These are phyloP conservation scores for Silene conica DNA, from an alignment of 148 eudicot species.

Conservation along the genomic window DNA sequence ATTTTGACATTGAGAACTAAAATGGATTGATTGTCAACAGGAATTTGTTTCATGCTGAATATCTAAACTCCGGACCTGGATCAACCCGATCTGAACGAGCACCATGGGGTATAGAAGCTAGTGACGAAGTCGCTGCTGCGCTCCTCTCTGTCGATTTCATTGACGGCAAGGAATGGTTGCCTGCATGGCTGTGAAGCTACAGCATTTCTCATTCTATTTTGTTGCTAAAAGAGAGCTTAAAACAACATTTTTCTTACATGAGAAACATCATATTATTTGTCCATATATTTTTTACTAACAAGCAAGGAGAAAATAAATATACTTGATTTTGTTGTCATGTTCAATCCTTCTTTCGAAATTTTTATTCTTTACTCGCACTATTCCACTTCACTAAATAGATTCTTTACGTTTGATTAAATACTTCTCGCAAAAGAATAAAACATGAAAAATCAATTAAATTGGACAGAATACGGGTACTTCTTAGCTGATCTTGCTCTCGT, in stretches of 20 bases:
- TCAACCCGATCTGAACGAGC: conserved; percentile 38
- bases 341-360: no score
- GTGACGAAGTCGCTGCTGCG: conserved; percentile 45
- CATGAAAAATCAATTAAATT: no score
- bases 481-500: no score
- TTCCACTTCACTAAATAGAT: no score
- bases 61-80: conserved; percentile 71
- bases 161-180: conserved; percentile 71
- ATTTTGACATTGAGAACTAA: background rate
- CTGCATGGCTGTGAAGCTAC: conserved; percentile 26
- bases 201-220: background rate
- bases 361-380: no score
- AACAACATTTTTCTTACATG: background rate
- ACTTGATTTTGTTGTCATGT: background rate
- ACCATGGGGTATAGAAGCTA: conserved; percentile 48
- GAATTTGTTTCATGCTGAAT: conserved; percentile 59
- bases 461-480: no score
- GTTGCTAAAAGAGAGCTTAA: background rate
- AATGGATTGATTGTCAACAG: conserved; percentile 34
- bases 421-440: no score
- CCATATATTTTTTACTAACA: background rate
- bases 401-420: no score
- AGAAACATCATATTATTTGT: background rate
- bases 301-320: background rate
- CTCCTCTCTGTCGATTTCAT: conserved; percentile 54